Conservation (phyloP, 2,329 filamentous ascomycete genomes). For the Shiraia sp. region DNA sequence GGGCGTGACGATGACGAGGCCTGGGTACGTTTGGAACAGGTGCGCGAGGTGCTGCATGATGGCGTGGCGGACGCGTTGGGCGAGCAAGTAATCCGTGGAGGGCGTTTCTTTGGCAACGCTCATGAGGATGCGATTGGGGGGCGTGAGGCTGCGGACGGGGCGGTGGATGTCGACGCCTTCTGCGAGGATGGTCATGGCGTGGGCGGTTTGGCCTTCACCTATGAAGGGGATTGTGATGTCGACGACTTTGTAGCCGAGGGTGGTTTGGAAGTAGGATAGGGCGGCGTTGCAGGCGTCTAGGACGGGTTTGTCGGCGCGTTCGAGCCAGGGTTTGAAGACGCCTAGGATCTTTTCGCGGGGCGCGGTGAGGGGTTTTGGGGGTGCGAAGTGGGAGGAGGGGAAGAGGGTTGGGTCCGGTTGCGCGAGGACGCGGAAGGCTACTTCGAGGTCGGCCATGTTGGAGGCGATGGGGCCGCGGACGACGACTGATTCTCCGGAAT, state of each 20-base stretch:
- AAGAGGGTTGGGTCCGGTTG: conserved; percentile 68
- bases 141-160: conserved; percentile 61
- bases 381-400: conserved; percentile 65
- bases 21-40: conserved; percentile 71
- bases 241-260: conserved; percentile 58
- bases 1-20: conserved; percentile 77
- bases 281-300: conserved; percentile 63
- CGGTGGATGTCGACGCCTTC: conserved; percentile 62
- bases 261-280: conserved; percentile 60
- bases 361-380: conserved; percentile 52
- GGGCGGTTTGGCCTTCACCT: conserved; percentile 74
- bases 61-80: conserved; percentile 72
- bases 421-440: conserved; percentile 81
- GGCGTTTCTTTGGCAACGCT: conserved; percentile 66
- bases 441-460: conserved; percentile 75
- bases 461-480: conserved; percentile 77
- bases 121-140: conserved; percentile 72
- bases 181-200: conserved; percentile 74
- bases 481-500: conserved; percentile 63
- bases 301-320: conserved; percentile 68
- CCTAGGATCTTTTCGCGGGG: conserved; percentile 65
- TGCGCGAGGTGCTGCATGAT: conserved; percentile 78
- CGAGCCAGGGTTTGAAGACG: conserved; percentile 70
- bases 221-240: conserved; percentile 69
- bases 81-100: conserved; percentile 71